These are phyloP conservation scores for Clonostachys rhizophaga DNA, from an alignment of 2,329 filamentous ascomycete genomes.

Conservation along the genomic window DNA sequence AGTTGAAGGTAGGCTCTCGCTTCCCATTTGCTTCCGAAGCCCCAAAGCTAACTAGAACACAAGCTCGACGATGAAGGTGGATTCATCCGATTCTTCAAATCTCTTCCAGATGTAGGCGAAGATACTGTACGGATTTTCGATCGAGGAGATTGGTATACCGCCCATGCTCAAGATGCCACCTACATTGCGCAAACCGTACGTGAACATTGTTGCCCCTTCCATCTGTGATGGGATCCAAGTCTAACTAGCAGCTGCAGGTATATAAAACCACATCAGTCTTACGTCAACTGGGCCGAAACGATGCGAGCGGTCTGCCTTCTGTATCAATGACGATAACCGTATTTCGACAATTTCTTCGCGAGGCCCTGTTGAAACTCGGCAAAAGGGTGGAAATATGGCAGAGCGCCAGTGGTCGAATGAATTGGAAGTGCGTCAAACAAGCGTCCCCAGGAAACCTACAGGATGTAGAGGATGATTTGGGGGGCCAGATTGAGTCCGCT, in stretches of 20 bases:
- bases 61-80: constrained; percentile 94
- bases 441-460: constrained; percentile 95
- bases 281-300: constrained; percentile 78
- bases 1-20: constrained; percentile 53
- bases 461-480: constrained; percentile 93
- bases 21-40: not conserved
- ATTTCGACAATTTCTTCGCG: constrained; percentile 90
- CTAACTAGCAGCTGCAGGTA: constrained; percentile 45
- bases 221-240: not conserved
- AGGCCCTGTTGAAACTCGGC: constrained; percentile 86
- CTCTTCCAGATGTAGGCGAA: constrained; percentile 64
- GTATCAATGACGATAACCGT: constrained; percentile 95
- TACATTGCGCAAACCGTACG: constrained; percentile 75
- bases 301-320: constrained; percentile 80
- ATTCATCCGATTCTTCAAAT: constrained; percentile 95
- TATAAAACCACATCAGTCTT: constrained; percentile 98
- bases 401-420: constrained; percentile 70
- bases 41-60: not conserved
- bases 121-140: constrained; percentile 90
- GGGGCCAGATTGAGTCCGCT: constrained; percentile 77
- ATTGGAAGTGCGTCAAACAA: constrained; percentile 89
- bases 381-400: constrained; percentile 91
- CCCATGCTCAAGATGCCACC: constrained; percentile 80
- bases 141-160: constrained; percentile 90
- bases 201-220: not conserved